Conservation (phyloP, 2,329 filamentous ascomycete genomes). For the Paraphaeosphaeria minitans region DNA sequence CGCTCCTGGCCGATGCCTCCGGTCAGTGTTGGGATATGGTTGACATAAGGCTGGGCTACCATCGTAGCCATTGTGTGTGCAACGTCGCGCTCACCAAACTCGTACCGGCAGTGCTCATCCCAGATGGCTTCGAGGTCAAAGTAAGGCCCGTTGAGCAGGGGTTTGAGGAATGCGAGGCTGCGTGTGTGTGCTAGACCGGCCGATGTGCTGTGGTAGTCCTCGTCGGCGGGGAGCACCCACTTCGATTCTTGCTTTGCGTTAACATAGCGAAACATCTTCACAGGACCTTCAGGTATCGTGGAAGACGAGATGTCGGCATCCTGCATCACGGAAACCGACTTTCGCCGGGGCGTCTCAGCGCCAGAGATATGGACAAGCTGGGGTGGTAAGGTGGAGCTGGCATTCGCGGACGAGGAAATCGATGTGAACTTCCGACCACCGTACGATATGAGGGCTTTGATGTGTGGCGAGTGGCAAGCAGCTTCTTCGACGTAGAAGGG, state of each 20-base stretch:
- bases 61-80: constrained; percentile 80
- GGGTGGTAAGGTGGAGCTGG: constrained; percentile 24
- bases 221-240: constrained; percentile 38
- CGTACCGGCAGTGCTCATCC: constrained; percentile 76
- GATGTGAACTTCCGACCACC: constrained; percentile 35
- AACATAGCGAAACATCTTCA: constrained; percentile 34
- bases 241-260: constrained; percentile 28
- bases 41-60: constrained; percentile 79
- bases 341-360: constrained; percentile 23
- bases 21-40: constrained; percentile 71
- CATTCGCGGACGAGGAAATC: constrained; percentile 16
- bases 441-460: constrained; percentile 42
- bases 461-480: constrained; percentile 27
- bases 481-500: constrained; percentile 42
- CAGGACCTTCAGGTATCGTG: constrained; percentile 14
- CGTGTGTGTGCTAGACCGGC: constrained; percentile 70
- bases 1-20: constrained; percentile 70
- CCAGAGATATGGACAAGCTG: constrained; percentile 40
- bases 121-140: constrained; percentile 79
- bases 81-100: constrained; percentile 72
- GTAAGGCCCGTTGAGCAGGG: constrained; percentile 64
- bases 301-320: constrained; percentile 13
- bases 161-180: constrained; percentile 68
- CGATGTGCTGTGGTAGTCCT: constrained; percentile 52
- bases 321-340: constrained; percentile 28